Percentiles rank a stretch among this genome's conserved stretches.
These are phyloP conservation scores for Nemania sp. DNA, from an alignment of 2,329 filamentous ascomycete genomes.

Conservation along the genomic window DNA sequence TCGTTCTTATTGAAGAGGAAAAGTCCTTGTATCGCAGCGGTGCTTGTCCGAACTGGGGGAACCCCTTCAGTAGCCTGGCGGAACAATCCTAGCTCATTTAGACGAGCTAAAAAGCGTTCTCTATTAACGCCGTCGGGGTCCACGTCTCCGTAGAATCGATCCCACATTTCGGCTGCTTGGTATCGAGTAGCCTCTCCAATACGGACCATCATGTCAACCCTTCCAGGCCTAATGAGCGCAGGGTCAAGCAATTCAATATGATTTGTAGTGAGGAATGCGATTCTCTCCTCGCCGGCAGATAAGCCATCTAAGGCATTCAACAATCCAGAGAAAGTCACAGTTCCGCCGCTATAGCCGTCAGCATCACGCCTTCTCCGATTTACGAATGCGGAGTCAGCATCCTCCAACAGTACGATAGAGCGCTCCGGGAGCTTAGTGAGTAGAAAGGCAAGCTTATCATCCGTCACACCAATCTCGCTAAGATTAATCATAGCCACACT, in stretches of 20 bases:
- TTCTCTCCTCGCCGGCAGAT: slow-evolving; percentile 92
- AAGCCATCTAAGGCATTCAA: slow-evolving; percentile 89
- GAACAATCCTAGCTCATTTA: slow-evolving; percentile 78
- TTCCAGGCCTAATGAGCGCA: slow-evolving; percentile 88
- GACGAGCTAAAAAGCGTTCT: slow-evolving; percentile 75
- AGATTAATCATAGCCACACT: slow-evolving; percentile 93
- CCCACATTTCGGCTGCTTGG: slow-evolving; percentile 90
- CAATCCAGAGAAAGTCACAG: slow-evolving; percentile 93
- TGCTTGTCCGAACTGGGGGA: slow-evolving; percentile 72
- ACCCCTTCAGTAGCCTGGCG: slow-evolving; percentile 64
- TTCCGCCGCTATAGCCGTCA: slow-evolving; percentile 87
- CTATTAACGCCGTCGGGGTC: slow-evolving; percentile 73
- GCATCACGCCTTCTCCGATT: slow-evolving; percentile 81
- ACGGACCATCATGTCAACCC: slow-evolving; percentile 92
- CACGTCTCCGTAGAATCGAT: slow-evolving; percentile 90
- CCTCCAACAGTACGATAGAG: slow-evolving; percentile 86
- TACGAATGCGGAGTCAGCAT: slow-evolving; percentile 90
- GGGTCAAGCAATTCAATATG: slow-evolving; percentile 90
- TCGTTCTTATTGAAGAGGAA: slow-evolving; percentile 96
- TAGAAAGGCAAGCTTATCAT: slow-evolving; percentile 88
- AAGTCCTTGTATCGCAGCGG: slow-evolving; percentile 91
- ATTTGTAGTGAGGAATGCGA: slow-evolving; percentile 95
- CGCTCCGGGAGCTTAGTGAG: slow-evolving; percentile 86
- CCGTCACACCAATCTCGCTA: slow-evolving; percentile 88
- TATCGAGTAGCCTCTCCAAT: slow-evolving; percentile 88